Evolutionary conservation across 2,329 filamentous ascomycete genomes (phyloP).

Genomic region (Apiospora marii): DNA sequence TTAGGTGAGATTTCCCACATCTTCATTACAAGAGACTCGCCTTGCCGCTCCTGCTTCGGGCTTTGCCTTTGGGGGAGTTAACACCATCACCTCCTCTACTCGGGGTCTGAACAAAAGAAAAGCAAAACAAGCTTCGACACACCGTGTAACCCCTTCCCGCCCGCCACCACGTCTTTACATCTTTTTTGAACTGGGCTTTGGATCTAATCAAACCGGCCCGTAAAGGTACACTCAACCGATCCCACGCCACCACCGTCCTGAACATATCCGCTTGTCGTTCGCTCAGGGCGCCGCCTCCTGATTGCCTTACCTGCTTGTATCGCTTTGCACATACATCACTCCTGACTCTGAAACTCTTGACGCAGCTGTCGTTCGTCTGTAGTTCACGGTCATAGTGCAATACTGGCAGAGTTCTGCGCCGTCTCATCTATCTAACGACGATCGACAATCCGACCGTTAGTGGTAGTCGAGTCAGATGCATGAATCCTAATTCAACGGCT

Average conservation of each 20-base stretch:
- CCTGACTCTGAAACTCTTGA: conserved; percentile 19
- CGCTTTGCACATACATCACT: neutral
- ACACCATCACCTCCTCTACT: neutral
- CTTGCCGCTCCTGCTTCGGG: conserved; percentile 10
- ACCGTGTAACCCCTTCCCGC: conserved; percentile 16
- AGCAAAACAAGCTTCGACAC: conserved; percentile 20
- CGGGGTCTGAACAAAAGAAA: conserved; percentile 8
- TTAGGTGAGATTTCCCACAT: conserved; percentile 19
- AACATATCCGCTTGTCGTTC: conserved; percentile 9
- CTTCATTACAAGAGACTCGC: conserved; percentile 6
- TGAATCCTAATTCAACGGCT: conserved; percentile 41
- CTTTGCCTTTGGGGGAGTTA: neutral
- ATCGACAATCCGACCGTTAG: conserved; percentile 25
- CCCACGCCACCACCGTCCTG: neutral
- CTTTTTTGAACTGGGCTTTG: neutral
- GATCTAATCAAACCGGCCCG: conserved; percentile 10
- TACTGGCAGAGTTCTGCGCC: conserved; percentile 27
- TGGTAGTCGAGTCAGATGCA: conserved; percentile 42
- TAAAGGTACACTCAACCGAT: conserved; percentile 12
- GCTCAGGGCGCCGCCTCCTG: neutral
- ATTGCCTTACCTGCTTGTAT: neutral
- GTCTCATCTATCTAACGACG: conserved; percentile 26
- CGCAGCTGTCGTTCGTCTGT: conserved; percentile 13
- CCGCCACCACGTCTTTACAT: conserved; percentile 1
- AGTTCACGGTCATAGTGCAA: neutral